Base-by-base conservation (phyloP, 345 rosid species). In the Populus simonii region DNA sequence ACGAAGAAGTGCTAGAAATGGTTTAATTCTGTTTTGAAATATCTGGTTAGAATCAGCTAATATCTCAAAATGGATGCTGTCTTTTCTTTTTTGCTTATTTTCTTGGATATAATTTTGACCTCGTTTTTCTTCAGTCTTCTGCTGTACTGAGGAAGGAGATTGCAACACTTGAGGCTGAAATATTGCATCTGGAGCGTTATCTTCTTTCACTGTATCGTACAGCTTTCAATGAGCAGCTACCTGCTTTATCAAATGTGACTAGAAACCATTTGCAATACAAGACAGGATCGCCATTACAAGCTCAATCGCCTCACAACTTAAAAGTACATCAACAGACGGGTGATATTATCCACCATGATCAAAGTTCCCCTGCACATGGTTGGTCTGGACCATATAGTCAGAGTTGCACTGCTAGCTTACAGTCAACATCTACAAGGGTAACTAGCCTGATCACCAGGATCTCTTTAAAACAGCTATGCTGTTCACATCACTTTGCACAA, bases 131-230 rank as follows among this genome's bases (percentile, higher is more conserved):
- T 83, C 81, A 92, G 97, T 88, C 96, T 72, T 83, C 89, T 74
- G 84, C 77, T 41, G 94, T 86, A 38, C 82, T 94, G 80, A 91
- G 80, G 87, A 84, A 83, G 76, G 97, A 94, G 78, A 92, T 94
- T 45, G 92, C 89, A 10, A 63, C 77, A 23, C 89, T 92, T 35
- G 95, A 94, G 90, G 62, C 83, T 76, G 89, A 94, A 83, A 94
- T 92, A 78, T 75, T 88, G 72, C 92, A 75, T 66, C 76, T 94
- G 82, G 98, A 94, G 78, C 80, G 83, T 25, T 85, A 84, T 87
- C 89, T 92, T 61, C 89, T 94, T 77, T 89, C 97, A 1, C 90
- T 91, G 17, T 92, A 94, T 74, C 89, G 94, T 55, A 89, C 87
- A 45, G 89, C 92, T 83, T 92, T 89, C 51, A 80, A 88, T 10